Percentiles rank a stretch among this genome's conserved stretches.
These are phyloP conservation scores for Teunomyces atbi DNA, from an alignment of 805 yeast genomes.

Conservation along the genomic window DNA sequence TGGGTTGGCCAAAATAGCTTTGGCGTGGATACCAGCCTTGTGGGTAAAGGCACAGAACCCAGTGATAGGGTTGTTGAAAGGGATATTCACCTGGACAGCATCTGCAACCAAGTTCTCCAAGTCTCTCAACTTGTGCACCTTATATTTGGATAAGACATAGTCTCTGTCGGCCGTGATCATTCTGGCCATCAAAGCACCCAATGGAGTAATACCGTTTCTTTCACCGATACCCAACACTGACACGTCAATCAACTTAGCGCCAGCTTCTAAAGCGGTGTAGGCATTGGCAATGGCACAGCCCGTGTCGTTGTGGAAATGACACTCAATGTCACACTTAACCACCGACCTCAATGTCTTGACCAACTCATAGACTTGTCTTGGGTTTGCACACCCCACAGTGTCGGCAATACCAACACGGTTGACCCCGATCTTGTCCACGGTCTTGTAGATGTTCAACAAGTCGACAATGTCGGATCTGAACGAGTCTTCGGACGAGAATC, in stretches of 20 bases:
- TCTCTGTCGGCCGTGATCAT: constrained; percentile 63
- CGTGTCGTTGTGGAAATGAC: constrained; percentile 63
- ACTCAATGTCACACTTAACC: constrained; percentile 58
- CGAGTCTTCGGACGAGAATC: constrained; percentile 59
- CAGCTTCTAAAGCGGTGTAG: constrained; percentile 61
- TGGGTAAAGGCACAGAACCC: constrained; percentile 66
- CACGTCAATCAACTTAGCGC: constrained; percentile 58
- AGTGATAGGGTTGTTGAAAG: constrained; percentile 62
- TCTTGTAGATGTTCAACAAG: constrained; percentile 55
- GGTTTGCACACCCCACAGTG: constrained; percentile 64
- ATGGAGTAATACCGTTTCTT: constrained; percentile 61
- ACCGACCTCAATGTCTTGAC: constrained; percentile 57
- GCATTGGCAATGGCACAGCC: constrained; percentile 67
- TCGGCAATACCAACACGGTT: constrained; percentile 64
- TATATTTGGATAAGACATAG: constrained; percentile 56
- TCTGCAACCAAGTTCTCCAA: constrained; percentile 59
- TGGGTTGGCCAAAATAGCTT: constrained; percentile 61
- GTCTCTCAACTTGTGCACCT: constrained; percentile 54
- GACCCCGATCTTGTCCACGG: constrained; percentile 62
- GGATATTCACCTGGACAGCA: constrained; percentile 56
- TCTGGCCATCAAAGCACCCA: constrained; percentile 63
- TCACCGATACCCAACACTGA: constrained; percentile 63
- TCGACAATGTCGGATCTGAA: constrained; percentile 62
- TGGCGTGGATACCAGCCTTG: constrained; percentile 64
- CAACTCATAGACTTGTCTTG: constrained; percentile 60